phyloP scores from a whole-genome alignment of 2,329 filamentous ascomycete genomes.

The Pseudocercospora pini-densiflorae region DNA sequence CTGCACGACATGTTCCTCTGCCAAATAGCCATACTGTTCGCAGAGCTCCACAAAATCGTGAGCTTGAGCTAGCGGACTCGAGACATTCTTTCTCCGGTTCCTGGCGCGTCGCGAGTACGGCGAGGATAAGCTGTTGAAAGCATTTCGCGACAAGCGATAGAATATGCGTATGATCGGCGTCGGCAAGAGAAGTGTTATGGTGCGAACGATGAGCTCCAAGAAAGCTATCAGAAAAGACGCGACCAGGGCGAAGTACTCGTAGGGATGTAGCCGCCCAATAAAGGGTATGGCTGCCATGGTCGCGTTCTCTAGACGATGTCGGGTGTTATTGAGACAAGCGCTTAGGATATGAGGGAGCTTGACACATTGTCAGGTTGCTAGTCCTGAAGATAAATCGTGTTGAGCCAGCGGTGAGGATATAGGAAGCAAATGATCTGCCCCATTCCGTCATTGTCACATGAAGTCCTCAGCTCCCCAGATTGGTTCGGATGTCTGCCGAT shows the following conservation, averaged over 20 bases:
- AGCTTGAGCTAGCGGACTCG: conserved; percentile 73
- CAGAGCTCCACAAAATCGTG: conserved; percentile 96
- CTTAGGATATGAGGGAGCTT: neutral
- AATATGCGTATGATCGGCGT: conserved; percentile 79
- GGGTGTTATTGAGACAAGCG: neutral
- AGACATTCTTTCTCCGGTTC: conserved; percentile 63
- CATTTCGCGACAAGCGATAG: conserved; percentile 77
- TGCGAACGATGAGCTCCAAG: conserved; percentile 79
- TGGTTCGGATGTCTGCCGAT: neutral
- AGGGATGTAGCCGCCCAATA: conserved; percentile 62
- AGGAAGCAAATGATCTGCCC: neutral
- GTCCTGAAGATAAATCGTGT: neutral
- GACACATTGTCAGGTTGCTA: neutral
- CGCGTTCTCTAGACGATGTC: neutral
- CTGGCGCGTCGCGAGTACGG: conserved; percentile 70
- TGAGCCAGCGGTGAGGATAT: neutral
- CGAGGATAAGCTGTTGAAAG: conserved; percentile 80
- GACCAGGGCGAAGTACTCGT: conserved; percentile 85
- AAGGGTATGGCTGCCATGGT: conserved; percentile 64
- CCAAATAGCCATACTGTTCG: conserved; percentile 85
- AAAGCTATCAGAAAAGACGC: conserved; percentile 82
- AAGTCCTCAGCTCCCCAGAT: conserved; percentile 2
- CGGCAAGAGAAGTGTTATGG: conserved; percentile 86
- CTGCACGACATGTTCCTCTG: conserved; percentile 95
- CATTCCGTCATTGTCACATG: conserved; percentile 22